Percentiles rank a stretch among this genome's conserved stretches.
These are phyloP conservation scores for Pichia sp. DNA, from an alignment of 1,139 yeast genomes.

Conservation along the genomic window DNA sequence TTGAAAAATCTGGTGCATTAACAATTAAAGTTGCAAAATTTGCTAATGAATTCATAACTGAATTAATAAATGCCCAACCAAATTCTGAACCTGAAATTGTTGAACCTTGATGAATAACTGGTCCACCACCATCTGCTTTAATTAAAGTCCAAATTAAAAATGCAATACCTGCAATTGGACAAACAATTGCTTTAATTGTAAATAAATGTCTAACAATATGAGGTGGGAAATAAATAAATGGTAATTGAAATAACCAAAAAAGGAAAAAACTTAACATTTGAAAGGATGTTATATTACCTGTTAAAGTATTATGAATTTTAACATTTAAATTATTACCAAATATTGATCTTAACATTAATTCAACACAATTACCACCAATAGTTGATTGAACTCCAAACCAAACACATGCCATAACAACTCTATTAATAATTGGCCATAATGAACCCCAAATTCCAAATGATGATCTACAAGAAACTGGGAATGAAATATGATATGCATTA, in stretches of 20 bases:
- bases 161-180: conserved; percentile 75
- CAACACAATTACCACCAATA: conserved; percentile 78
- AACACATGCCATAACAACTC: conserved; percentile 76
- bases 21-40: conserved; percentile 82
- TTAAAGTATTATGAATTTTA: conserved; percentile 39
- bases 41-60: conserved; percentile 72
- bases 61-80: conserved; percentile 77
- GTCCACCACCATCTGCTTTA: conserved; percentile 70
- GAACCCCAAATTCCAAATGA: conserved; percentile 76
- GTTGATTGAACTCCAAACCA: conserved; percentile 85
- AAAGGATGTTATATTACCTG: conserved; percentile 53
- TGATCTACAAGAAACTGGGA: conserved; percentile 69
- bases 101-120: conserved; percentile 50
- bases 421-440: conserved; percentile 70
- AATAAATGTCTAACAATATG: conserved; percentile 76
- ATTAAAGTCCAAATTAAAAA: conserved; percentile 77
- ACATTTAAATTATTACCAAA: conserved; percentile 54
- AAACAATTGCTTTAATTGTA: conserved; percentile 67
- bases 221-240: conserved; percentile 75
- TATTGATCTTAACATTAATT: conserved; percentile 60
- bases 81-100: conserved; percentile 50
- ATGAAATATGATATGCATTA: conserved; percentile 65
- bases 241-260: conserved; percentile 71
- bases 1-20: conserved; percentile 85
- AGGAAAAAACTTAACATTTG: conserved; percentile 68